These are phyloP conservation scores for Myxozyma monticola DNA, from an alignment of 805 yeast genomes.

Conservation along the genomic window DNA sequence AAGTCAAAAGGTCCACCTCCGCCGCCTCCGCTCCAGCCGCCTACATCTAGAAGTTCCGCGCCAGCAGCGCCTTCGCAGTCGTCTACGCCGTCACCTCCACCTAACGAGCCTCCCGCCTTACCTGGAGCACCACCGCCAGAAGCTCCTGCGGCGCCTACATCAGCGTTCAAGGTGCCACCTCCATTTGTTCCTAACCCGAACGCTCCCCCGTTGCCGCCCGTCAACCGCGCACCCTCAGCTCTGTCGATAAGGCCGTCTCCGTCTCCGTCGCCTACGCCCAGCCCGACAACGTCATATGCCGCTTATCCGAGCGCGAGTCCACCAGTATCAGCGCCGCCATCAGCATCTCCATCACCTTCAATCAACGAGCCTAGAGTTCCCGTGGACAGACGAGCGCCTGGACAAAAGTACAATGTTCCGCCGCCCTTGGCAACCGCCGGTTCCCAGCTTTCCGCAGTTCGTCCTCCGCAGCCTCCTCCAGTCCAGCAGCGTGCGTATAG, in stretches of 20 bases:
- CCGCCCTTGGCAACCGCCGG: constrained; percentile 30
- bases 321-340: constrained; percentile 3
- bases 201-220: constrained; percentile 9
- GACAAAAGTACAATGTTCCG: constrained; percentile 29
- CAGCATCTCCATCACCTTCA: no score
- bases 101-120: constrained; percentile 18
- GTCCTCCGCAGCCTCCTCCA: constrained; percentile 19
- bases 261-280: constrained; percentile 3
- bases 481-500: constrained; percentile 3
- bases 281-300: not conserved
- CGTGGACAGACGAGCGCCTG: constrained; percentile 14
- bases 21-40: constrained; percentile 28
- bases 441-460: constrained; percentile 4
- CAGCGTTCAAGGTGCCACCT: constrained; percentile 31
- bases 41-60: constrained; percentile 9
- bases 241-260: not conserved
- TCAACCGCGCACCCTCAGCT: constrained; percentile 8
- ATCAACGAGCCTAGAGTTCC: constrained; percentile 2
- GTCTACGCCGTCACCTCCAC: constrained; percentile 17
- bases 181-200: constrained; percentile 18
- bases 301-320: no score
- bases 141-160: constrained; percentile 38
- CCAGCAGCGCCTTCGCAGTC: constrained; percentile 39
- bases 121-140: constrained; percentile 46
- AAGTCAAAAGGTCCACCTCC: constrained; percentile 31